Base-by-base conservation (phyloP, 169 alveolate genomes). In the Cryptosporidium sp. region DNA sequence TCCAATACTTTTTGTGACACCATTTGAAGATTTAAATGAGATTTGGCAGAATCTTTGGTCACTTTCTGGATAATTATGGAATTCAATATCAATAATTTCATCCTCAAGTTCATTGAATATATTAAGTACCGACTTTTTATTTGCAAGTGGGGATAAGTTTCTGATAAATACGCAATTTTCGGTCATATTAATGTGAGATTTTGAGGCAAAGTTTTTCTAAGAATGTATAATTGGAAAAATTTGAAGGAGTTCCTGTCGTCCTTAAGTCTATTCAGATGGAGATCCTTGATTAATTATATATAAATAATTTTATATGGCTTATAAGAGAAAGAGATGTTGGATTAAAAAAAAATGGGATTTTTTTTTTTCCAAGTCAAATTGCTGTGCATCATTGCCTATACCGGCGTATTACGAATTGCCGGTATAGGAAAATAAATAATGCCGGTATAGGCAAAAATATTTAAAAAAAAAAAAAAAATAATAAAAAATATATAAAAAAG, bases 31-130 rank as follows among this genome's bases (percentile, higher is more conserved):
- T 65, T 80, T 80, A 29, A 80, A 80, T 4, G n/a, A 37, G 51
- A 80, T 65, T 42, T 80, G 89, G 65, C 89, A 80, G 35, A 80
- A 80, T 29, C 75, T 80, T 31, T 80, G 89, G 42, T 65, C 75
- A 16, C 80, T 80, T 14, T 65, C 75, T 23, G 89, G 75, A 18
- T 80, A 80, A 9, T 26, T 65, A 31, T 80, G 89, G 9, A 80
- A 80, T 2, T 44, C 48, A 9, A 80, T 73, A 12, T 33, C 51
- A 4, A 65, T 6, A 5, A 80, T 80, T 44, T 80, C 89, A 42
- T 80, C 75, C 31, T 62, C 48, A 26, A 80, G 37, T 12, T 80
- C 89, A 5, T 33, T 48, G 44, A 80, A 80, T 42, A 65, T 44
- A 21, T 45, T 48, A 31, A 60, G 23, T 62, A 80, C 89, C 21